Percentiles rank a stretch among this genome's conserved stretches.
These are phyloP conservation scores for Saitozyma sp. DNA, from an alignment of 768 basidiomycete genomes.

Conservation along the genomic window DNA sequence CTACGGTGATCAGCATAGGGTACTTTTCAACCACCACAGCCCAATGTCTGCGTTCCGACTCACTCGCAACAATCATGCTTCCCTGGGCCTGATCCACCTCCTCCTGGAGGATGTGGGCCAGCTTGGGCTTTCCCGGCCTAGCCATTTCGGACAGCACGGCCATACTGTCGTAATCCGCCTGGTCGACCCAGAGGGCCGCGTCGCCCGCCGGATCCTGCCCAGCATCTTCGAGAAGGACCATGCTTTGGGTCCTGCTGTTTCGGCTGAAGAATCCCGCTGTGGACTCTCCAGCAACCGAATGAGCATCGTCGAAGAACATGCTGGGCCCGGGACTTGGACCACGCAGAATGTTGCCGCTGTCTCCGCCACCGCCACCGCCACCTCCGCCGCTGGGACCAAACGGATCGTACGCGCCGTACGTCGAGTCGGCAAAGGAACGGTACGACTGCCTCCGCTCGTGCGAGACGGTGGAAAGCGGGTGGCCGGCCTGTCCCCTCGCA, in stretches of 20 bases:
- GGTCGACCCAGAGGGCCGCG: constrained; percentile 56
- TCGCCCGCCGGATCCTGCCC: constrained; percentile 15
- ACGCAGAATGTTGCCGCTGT: too few species aligned
- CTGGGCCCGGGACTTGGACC: too few species aligned
- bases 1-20: constrained; percentile 50
- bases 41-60: constrained; percentile 48
- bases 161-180: constrained; percentile 64
- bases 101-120: constrained; percentile 65
- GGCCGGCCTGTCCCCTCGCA: background rate
- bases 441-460: background rate
- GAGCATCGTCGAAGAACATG: constrained; percentile 21
- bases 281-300: constrained; percentile 41
- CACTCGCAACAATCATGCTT: constrained; percentile 68
- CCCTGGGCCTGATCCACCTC: constrained; percentile 64
- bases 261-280: constrained; percentile 21
- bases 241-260: constrained; percentile 36
- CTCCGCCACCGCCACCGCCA: constrained; percentile 3
- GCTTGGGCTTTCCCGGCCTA: constrained; percentile 66
- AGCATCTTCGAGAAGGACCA: constrained; percentile 43
- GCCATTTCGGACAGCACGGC: constrained; percentile 64
- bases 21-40: background rate
- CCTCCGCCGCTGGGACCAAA: constrained; percentile 6
- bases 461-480: background rate
- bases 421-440: constrained; percentile 33
- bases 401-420: constrained; percentile 36